phyloP scores from a whole-genome alignment of 805 yeast species.

The Kuraishia hungarica region DNA sequence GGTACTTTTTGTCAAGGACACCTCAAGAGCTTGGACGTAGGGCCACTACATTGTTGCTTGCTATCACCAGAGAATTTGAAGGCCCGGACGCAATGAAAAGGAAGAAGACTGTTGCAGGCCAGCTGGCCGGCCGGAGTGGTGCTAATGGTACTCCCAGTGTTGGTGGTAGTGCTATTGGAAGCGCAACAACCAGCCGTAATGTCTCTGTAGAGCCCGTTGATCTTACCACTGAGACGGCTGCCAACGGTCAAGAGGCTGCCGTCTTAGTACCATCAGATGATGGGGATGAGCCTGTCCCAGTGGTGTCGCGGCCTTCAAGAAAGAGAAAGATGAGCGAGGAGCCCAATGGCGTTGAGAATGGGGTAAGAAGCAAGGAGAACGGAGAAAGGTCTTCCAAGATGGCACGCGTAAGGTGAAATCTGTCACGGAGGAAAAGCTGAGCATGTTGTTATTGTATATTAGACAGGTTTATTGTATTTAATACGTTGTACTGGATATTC shows the following conservation, averaged over 20 bases:
- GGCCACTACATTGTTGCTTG: constrained; percentile 55
- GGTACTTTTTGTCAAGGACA: constrained; percentile 65
- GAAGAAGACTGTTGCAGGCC: constrained; percentile 14
- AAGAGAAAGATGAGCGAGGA: constrained; percentile 1
- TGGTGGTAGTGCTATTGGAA: background rate
- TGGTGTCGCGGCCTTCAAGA: background rate
- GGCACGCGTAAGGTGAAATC: background rate
- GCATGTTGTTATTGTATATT: background rate
- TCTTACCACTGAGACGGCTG: background rate
- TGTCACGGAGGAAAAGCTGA: background rate
- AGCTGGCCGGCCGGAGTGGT: background rate
- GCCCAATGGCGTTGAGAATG: background rate
- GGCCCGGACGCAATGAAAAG: constrained; percentile 49
- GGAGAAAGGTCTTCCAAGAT: background rate
- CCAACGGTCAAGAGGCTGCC: background rate
- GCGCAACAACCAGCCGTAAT: background rate
- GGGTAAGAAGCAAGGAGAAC: background rate
- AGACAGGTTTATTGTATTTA: too few relatives aligned
- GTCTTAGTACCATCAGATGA: background rate
- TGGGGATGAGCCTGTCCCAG: background rate
- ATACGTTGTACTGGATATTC: too few relatives aligned
- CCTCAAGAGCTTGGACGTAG: constrained; percentile 67
- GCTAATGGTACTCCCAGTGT: background rate
- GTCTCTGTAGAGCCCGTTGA: background rate
- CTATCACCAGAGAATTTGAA: constrained; percentile 63